Evolutionary conservation across 1,284 basidiomycete species (phyloP).

Genomic region (Stygiomarasmius scandens): DNA sequence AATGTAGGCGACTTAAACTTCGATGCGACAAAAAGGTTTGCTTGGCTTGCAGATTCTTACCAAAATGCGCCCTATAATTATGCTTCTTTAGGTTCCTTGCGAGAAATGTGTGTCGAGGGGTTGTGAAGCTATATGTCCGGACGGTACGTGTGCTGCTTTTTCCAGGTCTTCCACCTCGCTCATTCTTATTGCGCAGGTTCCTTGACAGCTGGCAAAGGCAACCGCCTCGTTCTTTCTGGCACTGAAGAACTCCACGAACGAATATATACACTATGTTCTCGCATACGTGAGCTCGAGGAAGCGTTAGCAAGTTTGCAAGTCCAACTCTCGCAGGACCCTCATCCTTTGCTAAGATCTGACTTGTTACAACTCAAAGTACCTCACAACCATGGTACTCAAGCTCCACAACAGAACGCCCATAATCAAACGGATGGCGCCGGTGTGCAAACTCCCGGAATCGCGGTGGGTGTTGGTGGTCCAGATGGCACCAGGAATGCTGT

Average conservation of each 20-base stretch:
- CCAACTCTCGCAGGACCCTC: conserved; percentile 46
- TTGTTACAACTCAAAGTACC: conserved; percentile 23
- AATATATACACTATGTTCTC: conserved; percentile 54
- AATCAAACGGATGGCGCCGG: too few relatives aligned
- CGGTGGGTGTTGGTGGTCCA: too few relatives aligned
- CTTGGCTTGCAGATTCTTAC: background rate
- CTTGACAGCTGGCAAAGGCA: conserved; percentile 59
- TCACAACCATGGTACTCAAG: conserved; percentile 6
- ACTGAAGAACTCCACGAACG: conserved; percentile 69
- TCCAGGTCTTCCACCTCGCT: conserved; percentile 11
- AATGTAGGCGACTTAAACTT: conserved; percentile 74
- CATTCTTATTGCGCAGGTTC: conserved; percentile 42
- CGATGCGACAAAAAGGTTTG: conserved; percentile 69
- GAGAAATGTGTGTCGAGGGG: conserved; percentile 72
- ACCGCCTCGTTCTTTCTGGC: conserved; percentile 63
- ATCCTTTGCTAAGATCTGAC: conserved; percentile 43
- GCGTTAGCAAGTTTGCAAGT: conserved; percentile 53
- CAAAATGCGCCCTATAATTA: conserved; percentile 3
- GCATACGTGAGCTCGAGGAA: conserved; percentile 61
- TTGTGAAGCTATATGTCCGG: conserved; percentile 70
- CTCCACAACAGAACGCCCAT: too few relatives aligned
- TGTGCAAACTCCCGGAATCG: too few relatives aligned
- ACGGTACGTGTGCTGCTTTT: conserved; percentile 43
- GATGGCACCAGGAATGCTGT: too few relatives aligned
- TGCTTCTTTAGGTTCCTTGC: conserved; percentile 58